Evolutionary conservation across 2,329 filamentous ascomycete genomes (phyloP), one percentile per base, ranked within the genome.

Genomic region (Xylaria multiplex): DNA sequence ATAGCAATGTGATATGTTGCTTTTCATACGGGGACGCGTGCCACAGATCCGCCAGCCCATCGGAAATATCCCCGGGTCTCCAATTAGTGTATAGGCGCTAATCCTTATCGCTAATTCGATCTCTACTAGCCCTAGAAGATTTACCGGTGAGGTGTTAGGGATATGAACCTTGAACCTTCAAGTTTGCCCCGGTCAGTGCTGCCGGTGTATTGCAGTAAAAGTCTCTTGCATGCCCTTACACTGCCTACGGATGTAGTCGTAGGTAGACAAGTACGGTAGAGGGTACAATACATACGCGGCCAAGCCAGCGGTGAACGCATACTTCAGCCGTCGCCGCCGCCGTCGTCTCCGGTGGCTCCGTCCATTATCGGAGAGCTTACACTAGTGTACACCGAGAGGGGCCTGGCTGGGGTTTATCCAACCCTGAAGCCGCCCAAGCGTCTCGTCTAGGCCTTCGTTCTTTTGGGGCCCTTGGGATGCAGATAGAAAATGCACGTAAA

Each of bases 61-160:
- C 54, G 54, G 54, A 57, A 32, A 11, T 24, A 32, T 24, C 54
- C 54, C 54, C 24, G 54, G 27, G 2, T 46, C 54, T 46, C 54
- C 42, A 32, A 46, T 6, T 22, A 35, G 11, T 35, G 37, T 43
- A 30, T 14, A 43, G 40, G 54, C 54, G 24, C 16, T 35, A 32
- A 46, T 14, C 3, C n/a, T 57, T 8, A 9, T 19, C 54, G 42
- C 27, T 13, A 46, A 35, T 14, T 19, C 19, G 9, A 30, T n/a
- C 22, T 16, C 37, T 35, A 42, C 52, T 16, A 11, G 35, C 13
- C 40, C 22, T 22, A 19, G 32, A 19, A 13, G 13, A 5, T 37
- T 43, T 37, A 55, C 53, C 53, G 53, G 37, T 27, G 11, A 24
- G 6, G 7, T 14, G 35, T 14, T 13, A 13, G 37, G 37, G 37